These are phyloP conservation scores for Sordariomycetes sp. DNA, from an alignment of 2,329 filamentous ascomycete species.

Conservation along the genomic window DNA sequence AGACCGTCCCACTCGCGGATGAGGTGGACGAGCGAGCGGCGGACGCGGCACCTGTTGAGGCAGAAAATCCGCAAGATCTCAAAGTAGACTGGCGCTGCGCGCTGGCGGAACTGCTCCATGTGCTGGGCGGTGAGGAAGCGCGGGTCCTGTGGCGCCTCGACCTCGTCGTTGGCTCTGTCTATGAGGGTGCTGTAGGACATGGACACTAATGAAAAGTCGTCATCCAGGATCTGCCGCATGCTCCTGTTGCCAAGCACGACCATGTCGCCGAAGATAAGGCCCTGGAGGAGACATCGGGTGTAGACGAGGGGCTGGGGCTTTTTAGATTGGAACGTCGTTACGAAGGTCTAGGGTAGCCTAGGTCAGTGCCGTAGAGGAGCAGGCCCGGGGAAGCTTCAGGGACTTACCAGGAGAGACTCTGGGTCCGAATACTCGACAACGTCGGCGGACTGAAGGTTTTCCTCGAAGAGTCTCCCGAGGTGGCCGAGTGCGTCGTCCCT, in stretches of 20 bases:
- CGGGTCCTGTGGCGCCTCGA: constrained; percentile 64
- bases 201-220: constrained; percentile 69
- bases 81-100: constrained; percentile 60
- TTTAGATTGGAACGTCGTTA: constrained; percentile 64
- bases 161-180: constrained; percentile 62
- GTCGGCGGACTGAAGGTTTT: constrained; percentile 58
- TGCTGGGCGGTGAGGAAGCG: constrained; percentile 61
- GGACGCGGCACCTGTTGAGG: constrained; percentile 80
- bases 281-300: constrained; percentile 69
- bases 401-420: constrained; percentile 55
- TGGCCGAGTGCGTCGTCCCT: constrained; percentile 62
- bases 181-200: constrained; percentile 63
- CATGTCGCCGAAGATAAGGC: constrained; percentile 63
- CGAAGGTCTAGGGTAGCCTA: constrained; percentile 47
- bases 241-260: constrained; percentile 57
- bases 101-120: constrained; percentile 59
- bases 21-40: constrained; percentile 80
- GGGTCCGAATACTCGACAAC: constrained; percentile 59
- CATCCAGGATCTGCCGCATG: constrained; percentile 65
- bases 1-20: constrained; percentile 76
- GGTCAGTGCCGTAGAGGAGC: background rate
- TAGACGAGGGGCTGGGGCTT: constrained; percentile 78
- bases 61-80: constrained; percentile 78
- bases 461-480: constrained; percentile 59
- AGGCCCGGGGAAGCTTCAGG: background rate